Evolutionary conservation across 768 basidiomycete genomes (phyloP).

Genomic region (Strobilomyces dryophilus): DNA sequence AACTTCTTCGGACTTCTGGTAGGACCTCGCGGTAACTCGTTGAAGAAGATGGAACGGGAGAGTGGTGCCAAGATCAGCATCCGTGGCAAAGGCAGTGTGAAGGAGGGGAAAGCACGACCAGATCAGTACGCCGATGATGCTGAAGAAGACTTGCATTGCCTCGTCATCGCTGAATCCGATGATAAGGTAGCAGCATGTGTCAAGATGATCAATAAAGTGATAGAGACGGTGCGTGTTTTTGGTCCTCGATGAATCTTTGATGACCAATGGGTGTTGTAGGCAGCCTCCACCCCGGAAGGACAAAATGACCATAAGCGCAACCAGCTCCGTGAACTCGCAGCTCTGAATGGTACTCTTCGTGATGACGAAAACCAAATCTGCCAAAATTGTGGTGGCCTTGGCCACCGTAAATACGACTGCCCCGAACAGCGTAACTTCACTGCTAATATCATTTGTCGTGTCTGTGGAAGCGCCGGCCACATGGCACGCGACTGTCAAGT

Average conservation of each 20-base stretch:
- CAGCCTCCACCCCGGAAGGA: constrained; percentile 97
- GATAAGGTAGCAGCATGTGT: constrained; percentile 92
- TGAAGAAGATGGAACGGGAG: constrained; percentile 99
- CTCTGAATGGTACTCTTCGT: constrained; percentile 95
- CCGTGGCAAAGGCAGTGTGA: constrained; percentile 96
- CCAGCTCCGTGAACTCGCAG: constrained; percentile 95
- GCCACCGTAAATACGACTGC: constrained; percentile 98
- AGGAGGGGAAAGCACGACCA: constrained; percentile 95
- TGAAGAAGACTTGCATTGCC: constrained; percentile 98
- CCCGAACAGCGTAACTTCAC: constrained; percentile 98
- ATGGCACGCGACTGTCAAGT: constrained; percentile 98
- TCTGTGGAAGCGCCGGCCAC: constrained; percentile 97
- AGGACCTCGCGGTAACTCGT: constrained; percentile 95
- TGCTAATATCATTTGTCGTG: constrained; percentile 98
- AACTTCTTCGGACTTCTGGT: constrained; percentile 99
- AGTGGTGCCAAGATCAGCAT: constrained; percentile 99
- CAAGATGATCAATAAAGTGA: constrained; percentile 93
- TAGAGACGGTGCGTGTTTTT: constrained; percentile 77
- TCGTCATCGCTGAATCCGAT: constrained; percentile 88
- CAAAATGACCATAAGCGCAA: constrained; percentile 99
- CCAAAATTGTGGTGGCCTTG: constrained; percentile 92
- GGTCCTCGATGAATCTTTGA: neutral
- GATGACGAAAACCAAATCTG: constrained; percentile 99
- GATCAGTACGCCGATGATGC: constrained; percentile 95
- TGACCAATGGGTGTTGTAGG: constrained; percentile 44